These are phyloP conservation scores for Pseudocercospora pini-densiflorae DNA, from an alignment of 2,329 filamentous ascomycete species.

Conservation along the genomic window DNA sequence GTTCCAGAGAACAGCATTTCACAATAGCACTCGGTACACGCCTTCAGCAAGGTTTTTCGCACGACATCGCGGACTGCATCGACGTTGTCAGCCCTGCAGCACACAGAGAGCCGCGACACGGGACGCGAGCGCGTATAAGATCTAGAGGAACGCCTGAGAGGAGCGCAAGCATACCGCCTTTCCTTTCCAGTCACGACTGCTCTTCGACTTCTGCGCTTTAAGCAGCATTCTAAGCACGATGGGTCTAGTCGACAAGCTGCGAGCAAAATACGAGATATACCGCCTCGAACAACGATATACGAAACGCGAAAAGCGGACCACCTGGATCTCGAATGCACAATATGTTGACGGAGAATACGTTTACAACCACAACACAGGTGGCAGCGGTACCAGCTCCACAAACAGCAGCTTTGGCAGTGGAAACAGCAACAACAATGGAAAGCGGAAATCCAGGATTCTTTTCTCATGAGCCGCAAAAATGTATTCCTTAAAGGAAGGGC, in stretches of 20 bases:
- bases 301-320: slow-evolving; percentile 84
- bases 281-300: slow-evolving; percentile 95
- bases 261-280: slow-evolving; percentile 85
- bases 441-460: slow-evolving; percentile 16
- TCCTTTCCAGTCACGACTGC: not conserved
- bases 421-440: slow-evolving; percentile 7
- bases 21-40: not conserved
- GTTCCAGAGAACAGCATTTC: too few species aligned
- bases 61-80: slow-evolving; percentile 11
- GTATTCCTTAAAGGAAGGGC: too few species aligned
- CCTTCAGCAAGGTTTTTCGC: not conserved
- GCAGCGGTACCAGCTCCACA: slow-evolving; percentile 27
- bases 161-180: not conserved
- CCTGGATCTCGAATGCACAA: slow-evolving; percentile 84
- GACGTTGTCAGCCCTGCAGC: slow-evolving; percentile 9
- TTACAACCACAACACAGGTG: slow-evolving; percentile 55
- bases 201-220: not conserved
- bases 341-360: slow-evolving; percentile 97
- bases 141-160: not conserved
- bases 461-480: not conserved
- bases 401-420: slow-evolving; percentile 26
- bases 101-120: not conserved
- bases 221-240: slow-evolving; percentile 44
- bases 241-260: slow-evolving; percentile 75
- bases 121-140: slow-evolving; percentile 3